phyloP scores from a whole-genome alignment of 1,284 basidiomycete genomes.

The Ceratobasidium sp. region DNA sequence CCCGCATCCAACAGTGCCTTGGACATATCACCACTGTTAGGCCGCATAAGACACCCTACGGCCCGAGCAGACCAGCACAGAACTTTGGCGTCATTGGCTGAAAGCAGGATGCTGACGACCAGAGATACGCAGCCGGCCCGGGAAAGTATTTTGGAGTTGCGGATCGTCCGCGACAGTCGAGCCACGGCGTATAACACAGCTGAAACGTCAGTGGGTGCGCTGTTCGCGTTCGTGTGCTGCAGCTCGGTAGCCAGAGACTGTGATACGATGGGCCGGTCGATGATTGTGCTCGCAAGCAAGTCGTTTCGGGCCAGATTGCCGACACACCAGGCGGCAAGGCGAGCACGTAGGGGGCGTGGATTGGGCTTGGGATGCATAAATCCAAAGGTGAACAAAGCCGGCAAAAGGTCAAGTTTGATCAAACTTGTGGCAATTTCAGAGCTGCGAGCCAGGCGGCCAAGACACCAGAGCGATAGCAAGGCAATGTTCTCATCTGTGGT shows the following conservation, averaged over 20 bases:
- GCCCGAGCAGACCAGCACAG: slow-evolving; percentile 47
- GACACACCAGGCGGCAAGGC: slow-evolving; percentile 45
- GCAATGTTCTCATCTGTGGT: slow-evolving; percentile 40
- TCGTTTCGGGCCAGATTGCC: slow-evolving; percentile 50
- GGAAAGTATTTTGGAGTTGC: slow-evolving; percentile 45
- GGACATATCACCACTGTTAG: slow-evolving; percentile 48
- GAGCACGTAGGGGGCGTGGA: slow-evolving; percentile 17
- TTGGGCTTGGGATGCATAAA: slow-evolving; percentile 36
- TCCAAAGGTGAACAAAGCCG: slow-evolving; percentile 33
- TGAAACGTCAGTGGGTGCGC: slow-evolving; percentile 6
- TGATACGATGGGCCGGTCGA: slow-evolving; percentile 33
- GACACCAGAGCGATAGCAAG: slow-evolving; percentile 45
- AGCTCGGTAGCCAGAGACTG: slow-evolving; percentile 13
- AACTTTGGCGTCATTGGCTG: slow-evolving; percentile 42
- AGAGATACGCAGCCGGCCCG: slow-evolving; percentile 43
- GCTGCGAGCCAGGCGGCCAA: slow-evolving; percentile 44
- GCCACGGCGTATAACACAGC: slow-evolving; percentile 46
- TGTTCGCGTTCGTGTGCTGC: slow-evolving; percentile 24
- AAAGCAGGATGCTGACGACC: slow-evolving; percentile 32
- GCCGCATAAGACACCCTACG: slow-evolving; percentile 48
- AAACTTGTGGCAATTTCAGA: slow-evolving; percentile 45
- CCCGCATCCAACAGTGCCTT: slow-evolving; percentile 48
- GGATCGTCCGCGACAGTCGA: slow-evolving; percentile 44
- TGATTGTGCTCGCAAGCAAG: slow-evolving; percentile 41
- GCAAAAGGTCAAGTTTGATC: slow-evolving; percentile 45